Percentiles rank a stretch among this genome's conserved stretches.
Conservation (phyloP, 208 protist genomes). For the Leishmania lainsoni region DNA sequence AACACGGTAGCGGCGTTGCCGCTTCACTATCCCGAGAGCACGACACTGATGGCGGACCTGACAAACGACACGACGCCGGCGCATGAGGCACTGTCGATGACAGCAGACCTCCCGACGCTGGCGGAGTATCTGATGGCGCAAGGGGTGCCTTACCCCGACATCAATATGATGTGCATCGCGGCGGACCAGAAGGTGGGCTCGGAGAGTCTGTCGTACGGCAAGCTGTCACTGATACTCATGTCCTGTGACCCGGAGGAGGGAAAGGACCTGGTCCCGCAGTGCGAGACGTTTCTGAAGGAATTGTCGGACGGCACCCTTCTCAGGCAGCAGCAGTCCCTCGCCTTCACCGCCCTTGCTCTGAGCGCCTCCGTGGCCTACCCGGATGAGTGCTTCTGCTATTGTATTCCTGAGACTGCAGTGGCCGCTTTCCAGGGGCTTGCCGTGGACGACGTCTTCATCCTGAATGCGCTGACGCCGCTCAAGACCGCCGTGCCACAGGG, state of each 20-base stretch:
- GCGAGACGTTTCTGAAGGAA: slow-evolving; percentile 33
- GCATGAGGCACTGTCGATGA: slow-evolving; percentile 19
- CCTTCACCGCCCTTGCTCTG: slow-evolving; percentile 64
- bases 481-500: slow-evolving; percentile 25
- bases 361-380: slow-evolving; percentile 60
- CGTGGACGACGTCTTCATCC: slow-evolving; percentile 43
- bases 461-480: slow-evolving; percentile 61
- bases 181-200: slow-evolving; percentile 71
- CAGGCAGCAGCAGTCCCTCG: slow-evolving; percentile 43
- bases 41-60: slow-evolving; percentile 37
- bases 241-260: slow-evolving; percentile 42
- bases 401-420: slow-evolving; percentile 28
- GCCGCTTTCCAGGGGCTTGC: slow-evolving; percentile 24
- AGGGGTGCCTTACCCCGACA: slow-evolving; percentile 40
- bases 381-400: slow-evolving; percentile 67
- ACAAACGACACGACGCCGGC: slow-evolving; percentile 29
- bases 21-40: slow-evolving; percentile 54
- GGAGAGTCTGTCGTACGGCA: slow-evolving; percentile 68
- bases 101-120: slow-evolving; percentile 48
- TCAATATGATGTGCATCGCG: slow-evolving; percentile 77
- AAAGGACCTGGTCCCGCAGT: slow-evolving; percentile 38
- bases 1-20: slow-evolving; percentile 57
- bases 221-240: slow-evolving; percentile 72
- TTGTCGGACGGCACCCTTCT: slow-evolving; percentile 54
- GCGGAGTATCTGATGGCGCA: slow-evolving; percentile 37